Evolutionary conservation across 768 basidiomycete genomes (phyloP).

Genomic region (Serendipita indica): DNA sequence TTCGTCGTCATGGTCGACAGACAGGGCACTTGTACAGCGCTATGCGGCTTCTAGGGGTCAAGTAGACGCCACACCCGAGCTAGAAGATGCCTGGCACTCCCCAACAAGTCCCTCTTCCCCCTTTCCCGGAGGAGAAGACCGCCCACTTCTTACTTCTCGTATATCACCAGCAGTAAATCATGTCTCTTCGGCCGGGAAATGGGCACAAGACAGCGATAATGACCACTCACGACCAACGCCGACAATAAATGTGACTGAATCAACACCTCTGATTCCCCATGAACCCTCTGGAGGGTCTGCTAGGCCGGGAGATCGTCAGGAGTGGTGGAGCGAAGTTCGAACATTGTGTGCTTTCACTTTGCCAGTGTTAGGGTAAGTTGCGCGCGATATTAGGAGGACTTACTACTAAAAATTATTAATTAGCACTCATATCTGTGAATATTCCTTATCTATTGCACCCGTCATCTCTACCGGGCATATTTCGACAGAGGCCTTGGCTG

Average conservation of each 20-base stretch:
- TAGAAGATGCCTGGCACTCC: not conserved
- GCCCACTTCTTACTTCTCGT: not conserved
- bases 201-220: not conserved
- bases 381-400: not conserved
- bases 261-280: not conserved
- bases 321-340: constrained; percentile 37
- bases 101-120: not conserved
- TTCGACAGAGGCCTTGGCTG: constrained; percentile 79
- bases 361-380: constrained; percentile 50
- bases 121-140: not conserved
- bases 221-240: not conserved
- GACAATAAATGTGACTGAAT: not conserved
- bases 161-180: not conserved
- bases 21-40: not conserved
- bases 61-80: not conserved
- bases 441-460: constrained; percentile 67
- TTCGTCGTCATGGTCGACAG: not conserved
- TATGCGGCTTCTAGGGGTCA: not conserved
- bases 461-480: constrained; percentile 84
- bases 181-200: not conserved
- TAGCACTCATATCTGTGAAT: constrained; percentile 72
- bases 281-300: not conserved
- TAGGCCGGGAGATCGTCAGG: not conserved
- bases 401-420: constrained; percentile 8
- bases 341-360: constrained; percentile 49